These are phyloP conservation scores for Boletus fagicola DNA, from an alignment of 768 basidiomycete genomes.

Conservation along the genomic window DNA sequence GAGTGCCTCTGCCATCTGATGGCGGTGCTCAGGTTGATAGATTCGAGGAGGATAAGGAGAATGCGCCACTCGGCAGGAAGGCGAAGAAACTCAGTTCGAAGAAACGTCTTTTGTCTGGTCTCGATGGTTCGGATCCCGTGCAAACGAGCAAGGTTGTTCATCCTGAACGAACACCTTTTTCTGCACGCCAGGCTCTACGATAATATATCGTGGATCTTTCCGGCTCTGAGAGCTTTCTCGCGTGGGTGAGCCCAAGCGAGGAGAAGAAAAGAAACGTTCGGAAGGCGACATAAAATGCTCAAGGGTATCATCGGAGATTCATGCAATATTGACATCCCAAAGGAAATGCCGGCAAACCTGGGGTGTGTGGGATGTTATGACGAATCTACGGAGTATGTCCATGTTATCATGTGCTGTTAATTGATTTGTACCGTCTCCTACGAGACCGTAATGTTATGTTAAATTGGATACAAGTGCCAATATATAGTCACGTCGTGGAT, in stretches of 20 bases:
- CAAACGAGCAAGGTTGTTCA: slow-evolving; percentile 12
- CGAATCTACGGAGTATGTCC: slow-evolving; percentile 22
- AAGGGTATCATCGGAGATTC: background rate
- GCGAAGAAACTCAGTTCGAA: slow-evolving; percentile 39
- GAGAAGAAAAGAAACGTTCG: background rate
- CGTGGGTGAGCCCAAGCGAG: background rate
- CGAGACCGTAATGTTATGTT: slow-evolving; percentile 31
- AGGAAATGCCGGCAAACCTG: background rate
- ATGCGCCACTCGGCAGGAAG: slow-evolving; percentile 48
- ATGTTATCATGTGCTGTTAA: slow-evolving; percentile 32
- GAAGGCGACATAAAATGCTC: background rate
- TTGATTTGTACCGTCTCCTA: slow-evolving; percentile 32
- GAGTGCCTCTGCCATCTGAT: slow-evolving; percentile 3
- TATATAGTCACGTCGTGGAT: slow-evolving; percentile 2
- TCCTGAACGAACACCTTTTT: slow-evolving; percentile 17
- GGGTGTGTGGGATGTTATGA: slow-evolving; percentile 2
- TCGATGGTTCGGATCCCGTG: slow-evolving; percentile 1
- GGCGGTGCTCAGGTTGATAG: slow-evolving; percentile 6
- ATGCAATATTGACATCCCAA: slow-evolving; percentile 7
- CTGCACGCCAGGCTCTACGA: slow-evolving; percentile 19
- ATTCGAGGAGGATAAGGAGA: slow-evolving; percentile 56
- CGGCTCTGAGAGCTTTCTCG: background rate
- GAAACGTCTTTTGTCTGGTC: slow-evolving; percentile 16
- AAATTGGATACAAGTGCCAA: slow-evolving; percentile 11
- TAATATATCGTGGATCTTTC: slow-evolving; percentile 4